Conservation (phyloP, 306 rosid species). For the Vachellia pachyceras region DNA sequence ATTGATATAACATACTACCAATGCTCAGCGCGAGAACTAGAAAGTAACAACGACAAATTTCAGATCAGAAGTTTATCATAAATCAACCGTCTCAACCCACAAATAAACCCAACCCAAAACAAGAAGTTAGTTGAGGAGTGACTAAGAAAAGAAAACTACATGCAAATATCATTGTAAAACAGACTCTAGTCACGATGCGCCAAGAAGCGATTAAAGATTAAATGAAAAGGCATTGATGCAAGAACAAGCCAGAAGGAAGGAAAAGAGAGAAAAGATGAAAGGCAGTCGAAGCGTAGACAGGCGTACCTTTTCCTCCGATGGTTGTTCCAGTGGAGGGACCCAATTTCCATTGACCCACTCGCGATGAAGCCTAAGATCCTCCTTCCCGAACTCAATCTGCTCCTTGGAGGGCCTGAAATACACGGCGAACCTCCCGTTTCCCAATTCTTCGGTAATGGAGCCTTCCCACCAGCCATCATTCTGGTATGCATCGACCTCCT, state of each 20-base stretch:
- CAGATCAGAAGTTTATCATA: background rate
- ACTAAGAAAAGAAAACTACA: background rate
- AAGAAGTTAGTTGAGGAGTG: background rate
- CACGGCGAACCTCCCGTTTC: slow-evolving; percentile 46
- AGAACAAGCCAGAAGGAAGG: background rate
- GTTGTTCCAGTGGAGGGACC: slow-evolving; percentile 47
- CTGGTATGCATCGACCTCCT: slow-evolving; percentile 61
- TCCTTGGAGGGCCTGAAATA: slow-evolving; percentile 59
- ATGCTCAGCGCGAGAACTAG: background rate
- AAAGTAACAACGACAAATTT: background rate
- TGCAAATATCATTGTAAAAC: background rate
- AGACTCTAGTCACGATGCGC: background rate
- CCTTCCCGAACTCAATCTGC: slow-evolving; percentile 49
- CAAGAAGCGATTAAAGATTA: too few species aligned
- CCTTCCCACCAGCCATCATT: slow-evolving; percentile 82
- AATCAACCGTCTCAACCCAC: background rate
- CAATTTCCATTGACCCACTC: slow-evolving; percentile 56
- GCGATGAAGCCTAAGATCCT: slow-evolving; percentile 56
- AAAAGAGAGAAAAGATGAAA: background rate
- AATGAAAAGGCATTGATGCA: background rate
- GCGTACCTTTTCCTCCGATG: slow-evolving; percentile 27
- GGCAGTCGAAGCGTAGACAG: background rate
- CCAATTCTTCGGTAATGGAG: slow-evolving; percentile 35
- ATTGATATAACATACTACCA: background rate
- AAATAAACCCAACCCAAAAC: background rate